Base-by-base conservation (phyloP, 495 filamentous ascomycete species). In the Cercophora samala region DNA sequence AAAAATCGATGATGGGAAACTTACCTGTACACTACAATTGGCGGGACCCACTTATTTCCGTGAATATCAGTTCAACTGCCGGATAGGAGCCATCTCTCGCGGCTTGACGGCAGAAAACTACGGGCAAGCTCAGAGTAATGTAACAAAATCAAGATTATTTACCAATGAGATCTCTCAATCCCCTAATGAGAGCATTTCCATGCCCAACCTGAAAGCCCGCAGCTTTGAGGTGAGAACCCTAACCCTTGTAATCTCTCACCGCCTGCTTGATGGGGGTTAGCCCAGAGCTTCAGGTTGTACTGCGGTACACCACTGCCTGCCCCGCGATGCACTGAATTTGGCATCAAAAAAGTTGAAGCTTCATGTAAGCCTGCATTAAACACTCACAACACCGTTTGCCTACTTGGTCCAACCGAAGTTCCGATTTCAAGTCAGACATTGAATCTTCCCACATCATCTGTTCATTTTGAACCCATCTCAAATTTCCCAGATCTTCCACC, bases 1-100 rank as follows among this genome's bases (percentile, higher is more conserved):
- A 58, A 65, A 68, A 65, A 32, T 62, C 23, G 13, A 42, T 60
- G 63, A 66, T 59, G 23, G 53, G 24, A 46, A 46, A 46, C 37
- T 46, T 46, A n/a, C n/a, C n/a, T n/a, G n/a, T n/a, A n/a, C n/a
- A n/a, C n/a, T n/a, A 46, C 37, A 46, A 46, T 46, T 46, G 37
- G 37, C 37, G 37, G 29, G 37, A 46, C 37, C 37, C 37, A 46
- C 37, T 46, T 46, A 11, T 46, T 46, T 32, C 29, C 29, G 13
- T 9, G 9, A 46, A 17, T 2, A 11, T 46, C 37, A 46, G 37
- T 17, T 46, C 37, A 46, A 13, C 37, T 46, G 13, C 37, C 37
- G 37, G 13, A 46, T 0, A 11, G 37, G 11, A 46, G 37, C n/a
- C n/a, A n/a, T n/a, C n/a, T n/a, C n/a, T n/a, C n/a, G n/a, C n/a